Conservation (phyloP, 805 yeast species). For the Yueomyces sp. region DNA sequence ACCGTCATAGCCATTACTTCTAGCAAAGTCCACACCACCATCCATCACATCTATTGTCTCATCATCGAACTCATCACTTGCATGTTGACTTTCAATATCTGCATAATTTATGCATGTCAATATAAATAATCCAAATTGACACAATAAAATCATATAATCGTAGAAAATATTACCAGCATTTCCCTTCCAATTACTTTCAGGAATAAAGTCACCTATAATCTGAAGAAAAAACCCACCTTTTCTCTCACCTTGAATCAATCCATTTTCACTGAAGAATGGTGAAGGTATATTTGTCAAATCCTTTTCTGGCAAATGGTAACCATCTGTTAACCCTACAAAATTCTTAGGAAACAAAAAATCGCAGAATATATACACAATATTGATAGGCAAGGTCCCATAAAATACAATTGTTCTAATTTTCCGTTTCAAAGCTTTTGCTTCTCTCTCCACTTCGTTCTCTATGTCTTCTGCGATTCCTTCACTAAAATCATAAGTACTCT, state of each 20-base stretch:
- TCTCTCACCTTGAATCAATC: conserved; percentile 18
- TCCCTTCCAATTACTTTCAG: conserved; percentile 21
- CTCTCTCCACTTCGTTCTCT: neutral
- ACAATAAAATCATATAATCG: conserved; percentile 17
- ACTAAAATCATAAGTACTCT: conserved; percentile 2
- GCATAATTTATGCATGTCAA: conserved; percentile 19
- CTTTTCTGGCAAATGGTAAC: conserved; percentile 8
- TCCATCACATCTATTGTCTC: neutral
- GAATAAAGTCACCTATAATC: conserved; percentile 34
- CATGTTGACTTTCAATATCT: conserved; percentile 7
- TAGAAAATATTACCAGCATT: conserved; percentile 19
- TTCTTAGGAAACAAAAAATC: conserved; percentile 22
- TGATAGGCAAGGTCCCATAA: conserved; percentile 15
- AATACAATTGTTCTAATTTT: conserved; percentile 13
- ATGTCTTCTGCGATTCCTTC: neutral
- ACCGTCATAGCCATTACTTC: conserved; percentile 36
- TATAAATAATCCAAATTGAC: conserved; percentile 14
- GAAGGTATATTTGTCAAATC: conserved; percentile 22
- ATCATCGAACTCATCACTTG: conserved; percentile 2
- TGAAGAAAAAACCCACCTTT: conserved; percentile 30
- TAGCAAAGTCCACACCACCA: conserved; percentile 4
- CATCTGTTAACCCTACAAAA: conserved; percentile 23
- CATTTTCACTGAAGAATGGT: conserved; percentile 14
- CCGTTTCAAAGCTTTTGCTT: conserved; percentile 5
- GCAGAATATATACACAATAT: conserved; percentile 9